Percentiles rank a stretch among this genome's conserved stretches.
Evolutionary conservation across 768 basidiomycete species (phyloP).

Genomic region (Trametes sanguinea): DNA sequence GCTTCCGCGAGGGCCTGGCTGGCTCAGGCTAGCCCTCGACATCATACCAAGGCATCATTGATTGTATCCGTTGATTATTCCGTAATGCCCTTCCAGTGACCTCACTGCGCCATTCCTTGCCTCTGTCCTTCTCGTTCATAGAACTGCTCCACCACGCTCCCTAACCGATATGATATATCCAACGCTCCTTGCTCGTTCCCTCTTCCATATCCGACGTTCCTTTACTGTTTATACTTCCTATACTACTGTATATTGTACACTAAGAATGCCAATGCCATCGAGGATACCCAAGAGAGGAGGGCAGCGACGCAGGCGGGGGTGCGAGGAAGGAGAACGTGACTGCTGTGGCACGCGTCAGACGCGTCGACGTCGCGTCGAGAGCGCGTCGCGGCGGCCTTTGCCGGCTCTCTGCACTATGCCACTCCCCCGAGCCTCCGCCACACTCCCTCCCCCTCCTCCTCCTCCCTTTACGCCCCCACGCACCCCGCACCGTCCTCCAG

Average conservation of each 20-base stretch:
- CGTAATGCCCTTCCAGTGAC: background rate
- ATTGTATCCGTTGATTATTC: background rate
- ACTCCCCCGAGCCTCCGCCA: slow-evolving; percentile 7
- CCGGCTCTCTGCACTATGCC: background rate
- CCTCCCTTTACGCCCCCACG: background rate
- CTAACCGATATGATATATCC: background rate
- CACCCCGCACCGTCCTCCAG: background rate
- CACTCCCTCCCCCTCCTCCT: background rate
- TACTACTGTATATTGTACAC: slow-evolving; percentile 5
- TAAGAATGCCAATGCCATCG: background rate
- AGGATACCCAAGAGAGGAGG: slow-evolving; percentile 1
- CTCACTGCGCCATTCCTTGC: background rate
- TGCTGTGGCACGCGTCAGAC: slow-evolving; percentile 5
- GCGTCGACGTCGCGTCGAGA: slow-evolving; percentile 18
- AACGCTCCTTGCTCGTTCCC: background rate
- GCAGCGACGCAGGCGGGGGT: background rate
- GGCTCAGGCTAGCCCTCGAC: slow-evolving; percentile 2
- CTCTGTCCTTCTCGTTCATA: background rate
- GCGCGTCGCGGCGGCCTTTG: slow-evolving; percentile 17
- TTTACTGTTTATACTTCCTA: background rate
- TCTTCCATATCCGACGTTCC: background rate
- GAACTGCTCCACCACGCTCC: background rate
- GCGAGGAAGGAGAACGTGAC: background rate
- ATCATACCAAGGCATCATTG: background rate
- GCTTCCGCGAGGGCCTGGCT: slow-evolving; percentile 54